These are phyloP conservation scores for Clitoria ternatea DNA, from an alignment of 306 rosid genomes.

Conservation along the genomic window DNA sequence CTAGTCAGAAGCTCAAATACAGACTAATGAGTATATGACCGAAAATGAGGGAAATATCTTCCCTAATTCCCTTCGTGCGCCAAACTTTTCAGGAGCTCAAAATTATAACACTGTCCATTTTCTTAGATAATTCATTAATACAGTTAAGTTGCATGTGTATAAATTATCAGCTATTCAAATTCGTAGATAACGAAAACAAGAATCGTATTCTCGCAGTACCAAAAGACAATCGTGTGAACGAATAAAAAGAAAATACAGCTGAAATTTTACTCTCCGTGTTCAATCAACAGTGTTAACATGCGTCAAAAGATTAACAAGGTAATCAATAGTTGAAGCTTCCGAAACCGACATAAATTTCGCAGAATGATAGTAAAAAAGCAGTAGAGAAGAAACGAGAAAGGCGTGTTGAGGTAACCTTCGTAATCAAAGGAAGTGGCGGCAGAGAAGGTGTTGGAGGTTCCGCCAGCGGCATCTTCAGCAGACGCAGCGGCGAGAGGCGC, in stretches of 20 bases:
- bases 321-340: background rate
- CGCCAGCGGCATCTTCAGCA: conserved; percentile 40
- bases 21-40: background rate
- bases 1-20: background rate
- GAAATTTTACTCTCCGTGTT: background rate
- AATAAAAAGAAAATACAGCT: background rate
- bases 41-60: background rate
- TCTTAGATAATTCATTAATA: background rate
- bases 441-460: conserved; percentile 43
- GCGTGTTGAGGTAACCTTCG: conserved; percentile 48
- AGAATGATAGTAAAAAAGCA: background rate
- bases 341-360: background rate
- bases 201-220: background rate
- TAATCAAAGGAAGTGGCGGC: conserved; percentile 31
- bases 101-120: background rate
- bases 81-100: background rate
- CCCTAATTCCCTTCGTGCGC: conserved; percentile 1
- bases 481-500: conserved; percentile 44
- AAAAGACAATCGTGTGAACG: background rate
- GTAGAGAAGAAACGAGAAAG: background rate
- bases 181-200: background rate
- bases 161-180: background rate
- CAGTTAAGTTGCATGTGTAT: background rate
- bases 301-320: background rate
- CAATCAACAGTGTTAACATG: background rate